These are phyloP conservation scores for thale cress (Arabidopsis thaliana) DNA, from an alignment of 345 rosid species.

Conservation along the genomic window DNA sequence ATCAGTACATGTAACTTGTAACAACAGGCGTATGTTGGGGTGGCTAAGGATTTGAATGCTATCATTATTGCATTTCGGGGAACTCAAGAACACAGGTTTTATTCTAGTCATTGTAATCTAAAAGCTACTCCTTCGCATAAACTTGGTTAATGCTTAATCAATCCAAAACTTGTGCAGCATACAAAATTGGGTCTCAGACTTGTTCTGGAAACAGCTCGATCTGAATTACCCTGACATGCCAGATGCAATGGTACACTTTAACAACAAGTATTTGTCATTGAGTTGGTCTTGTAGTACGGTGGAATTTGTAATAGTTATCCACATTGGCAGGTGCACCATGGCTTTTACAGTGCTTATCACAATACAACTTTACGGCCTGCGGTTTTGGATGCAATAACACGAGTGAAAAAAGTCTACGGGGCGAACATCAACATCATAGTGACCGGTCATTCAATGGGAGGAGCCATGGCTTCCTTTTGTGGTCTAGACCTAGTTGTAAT, in stretches of 20 bases:
- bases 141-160: conserved; percentile 28
- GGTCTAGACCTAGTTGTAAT: conserved; percentile 84
- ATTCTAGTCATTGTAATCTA: conserved; percentile 2
- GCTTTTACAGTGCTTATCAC: conserved; percentile 91
- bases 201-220: conserved; percentile 95
- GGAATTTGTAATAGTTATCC: conserved; percentile 4
- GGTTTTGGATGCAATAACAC: conserved; percentile 64
- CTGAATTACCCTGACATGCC: conserved; percentile 90
- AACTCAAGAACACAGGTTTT: conserved; percentile 48
- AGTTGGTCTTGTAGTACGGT: conserved; percentile 4
- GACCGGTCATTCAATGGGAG: conserved; percentile 99
- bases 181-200: conserved; percentile 92
- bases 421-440: conserved; percentile 63
- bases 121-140: neutral
- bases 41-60: conserved; percentile 45
- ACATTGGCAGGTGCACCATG: conserved; percentile 79
- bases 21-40: conserved; percentile 60
- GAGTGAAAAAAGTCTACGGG: conserved; percentile 66
- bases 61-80: conserved; percentile 46
- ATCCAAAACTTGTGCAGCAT: conserved; percentile 56
- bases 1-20: conserved; percentile 15
- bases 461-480: conserved; percentile 93
- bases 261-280: neutral
- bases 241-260: conserved; percentile 83
- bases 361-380: conserved; percentile 89